Conservation (phyloP, 225 moss, liverwort and hornwort genomes). For the Rhytidiadelphus loreus region DNA sequence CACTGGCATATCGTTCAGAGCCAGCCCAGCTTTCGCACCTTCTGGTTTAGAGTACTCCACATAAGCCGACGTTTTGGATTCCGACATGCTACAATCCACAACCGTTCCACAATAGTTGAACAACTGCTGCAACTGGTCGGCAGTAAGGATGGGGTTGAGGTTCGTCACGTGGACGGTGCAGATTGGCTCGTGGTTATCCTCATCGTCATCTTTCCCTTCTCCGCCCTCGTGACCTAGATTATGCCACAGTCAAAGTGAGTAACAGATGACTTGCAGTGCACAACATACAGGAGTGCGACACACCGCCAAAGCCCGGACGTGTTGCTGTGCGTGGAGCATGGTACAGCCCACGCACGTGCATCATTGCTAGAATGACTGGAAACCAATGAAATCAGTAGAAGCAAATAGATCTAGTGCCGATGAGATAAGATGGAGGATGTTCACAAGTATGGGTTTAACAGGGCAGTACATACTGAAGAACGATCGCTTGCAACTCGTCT, state of each 20-base stretch:
- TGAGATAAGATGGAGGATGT: background rate
- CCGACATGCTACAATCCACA: slow-evolving; percentile 74
- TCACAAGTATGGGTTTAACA: background rate
- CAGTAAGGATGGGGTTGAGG: slow-evolving; percentile 73
- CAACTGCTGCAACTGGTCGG: slow-evolving; percentile 82
- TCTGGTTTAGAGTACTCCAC: slow-evolving; percentile 88
- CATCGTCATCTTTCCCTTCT: slow-evolving; percentile 14
- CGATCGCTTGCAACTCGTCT: background rate
- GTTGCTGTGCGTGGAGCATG: background rate
- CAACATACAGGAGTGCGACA: background rate
- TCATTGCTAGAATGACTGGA: background rate
- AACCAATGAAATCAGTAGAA: background rate
- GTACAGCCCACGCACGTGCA: background rate
- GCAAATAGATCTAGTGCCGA: background rate
- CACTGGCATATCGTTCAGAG: slow-evolving; percentile 90
- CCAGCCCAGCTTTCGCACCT: slow-evolving; percentile 82
- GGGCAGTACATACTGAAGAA: background rate
- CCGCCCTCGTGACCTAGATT: background rate
- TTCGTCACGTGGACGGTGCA: slow-evolving; percentile 85
- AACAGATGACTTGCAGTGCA: background rate
- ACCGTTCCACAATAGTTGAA: slow-evolving; percentile 95
- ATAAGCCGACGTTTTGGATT: slow-evolving; percentile 82
- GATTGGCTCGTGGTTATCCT: slow-evolving; percentile 48
- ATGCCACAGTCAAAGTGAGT: background rate
- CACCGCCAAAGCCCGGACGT: background rate